Evolutionary conservation across 306 rosid species (phyloP), one percentile per base, ranked within the genome.

Genomic region (Adenanthera pavonina): DNA sequence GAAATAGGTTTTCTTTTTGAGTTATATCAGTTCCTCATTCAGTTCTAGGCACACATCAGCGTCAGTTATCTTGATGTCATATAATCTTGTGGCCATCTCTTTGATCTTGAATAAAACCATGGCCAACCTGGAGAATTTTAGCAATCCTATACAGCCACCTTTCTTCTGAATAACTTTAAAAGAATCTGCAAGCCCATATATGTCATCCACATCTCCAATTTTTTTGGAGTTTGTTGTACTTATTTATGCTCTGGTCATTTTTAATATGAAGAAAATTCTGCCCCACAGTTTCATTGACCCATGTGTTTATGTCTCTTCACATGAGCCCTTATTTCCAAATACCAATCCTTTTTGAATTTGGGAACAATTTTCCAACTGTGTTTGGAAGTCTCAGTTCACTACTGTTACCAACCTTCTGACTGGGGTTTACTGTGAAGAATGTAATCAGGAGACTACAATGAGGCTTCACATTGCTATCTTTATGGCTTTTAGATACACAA

Each of bases 141-240:
- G 97, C 90, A 87, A 83, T 84, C 89, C 89, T 90, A 79, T 92
- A 93, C 90, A 96, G 82, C 89, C 88, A 65, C 81, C 84, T 72
- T 79, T 80, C 83, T 90, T 87, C 81, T 86, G 85, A 94, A 92
- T 95, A 95, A 94, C 91, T 85, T 70, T n/a, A 85, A 86, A 90
- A 85, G 85, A 86, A 80, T 82, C 87, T 77, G 90, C 87, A 80
- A 83, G 82, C 86, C 89, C 87, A 46, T 80, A 25, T 49, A 80
- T 84, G 90, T 77, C 79, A 52, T 83, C 85, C 88, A 48, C 68
- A 49, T 84, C 85, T 86, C 90, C 90, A 83, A 20, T 62, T 83
- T 68, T 62, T 86, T 78, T 41, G 84, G 87, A 79, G 88, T 82
- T 73, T 82, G 87, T 86, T 73, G 87, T 88, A 86, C 84, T 89